Conservation (phyloP, 805 yeast species). For the Zygosaccharomyces gambellarensis region DNA sequence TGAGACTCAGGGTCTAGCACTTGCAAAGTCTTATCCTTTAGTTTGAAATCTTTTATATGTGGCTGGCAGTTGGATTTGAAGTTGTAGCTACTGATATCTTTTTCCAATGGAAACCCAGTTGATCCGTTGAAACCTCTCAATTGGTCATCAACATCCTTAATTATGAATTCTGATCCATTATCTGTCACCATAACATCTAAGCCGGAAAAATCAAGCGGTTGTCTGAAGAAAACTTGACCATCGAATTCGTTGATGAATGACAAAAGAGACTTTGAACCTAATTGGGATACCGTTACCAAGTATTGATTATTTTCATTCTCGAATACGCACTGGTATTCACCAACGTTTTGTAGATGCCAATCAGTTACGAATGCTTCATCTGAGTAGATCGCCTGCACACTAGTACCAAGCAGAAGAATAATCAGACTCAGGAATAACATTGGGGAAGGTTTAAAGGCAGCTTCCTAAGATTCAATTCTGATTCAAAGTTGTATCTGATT, state of each 20-base stretch:
- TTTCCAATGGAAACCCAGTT: constrained; percentile 21
- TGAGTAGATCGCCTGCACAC: constrained; percentile 35
- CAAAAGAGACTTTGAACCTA: constrained; percentile 22
- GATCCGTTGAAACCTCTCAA: constrained; percentile 10
- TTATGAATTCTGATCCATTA: constrained; percentile 10
- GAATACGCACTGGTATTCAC: constrained; percentile 34
- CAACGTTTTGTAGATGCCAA: constrained; percentile 49
- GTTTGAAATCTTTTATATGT: constrained; percentile 9
- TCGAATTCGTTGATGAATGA: constrained; percentile 35
- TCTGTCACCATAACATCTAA: constrained; percentile 14
- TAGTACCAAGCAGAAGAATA: neutral
- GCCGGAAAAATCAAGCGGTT: constrained; percentile 20
- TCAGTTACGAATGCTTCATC: constrained; percentile 55
- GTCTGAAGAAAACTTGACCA: constrained; percentile 36
- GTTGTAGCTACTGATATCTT: constrained; percentile 4
- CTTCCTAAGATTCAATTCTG: neutral
- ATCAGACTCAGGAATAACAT: neutral
- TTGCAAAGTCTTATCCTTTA: constrained; percentile 11
- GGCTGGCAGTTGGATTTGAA: constrained; percentile 20
- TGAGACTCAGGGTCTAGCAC: constrained; percentile 20
- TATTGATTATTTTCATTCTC: constrained; percentile 13
- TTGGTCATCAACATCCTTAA: constrained; percentile 10
- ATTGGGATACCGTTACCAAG: constrained; percentile 29
- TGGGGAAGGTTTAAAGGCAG: neutral
- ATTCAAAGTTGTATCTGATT: neutral